phyloP scores from a whole-genome alignment of 495 filamentous ascomycete species.

The Cenococcum geophilum region DNA sequence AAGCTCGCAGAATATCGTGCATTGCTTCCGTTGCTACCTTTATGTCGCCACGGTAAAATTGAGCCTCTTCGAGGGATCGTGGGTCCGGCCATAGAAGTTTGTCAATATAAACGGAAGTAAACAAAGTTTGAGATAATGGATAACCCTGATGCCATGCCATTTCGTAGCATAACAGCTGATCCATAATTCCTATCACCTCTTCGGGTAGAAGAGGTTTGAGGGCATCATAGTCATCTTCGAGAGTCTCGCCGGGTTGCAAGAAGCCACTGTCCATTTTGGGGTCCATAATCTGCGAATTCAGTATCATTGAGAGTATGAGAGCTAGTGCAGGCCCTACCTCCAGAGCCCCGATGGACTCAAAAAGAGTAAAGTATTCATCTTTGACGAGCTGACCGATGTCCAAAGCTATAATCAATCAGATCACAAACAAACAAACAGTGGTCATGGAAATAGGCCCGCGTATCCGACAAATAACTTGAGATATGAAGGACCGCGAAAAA shows the following conservation, averaged over 20 bases:
- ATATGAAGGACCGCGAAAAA: not conserved
- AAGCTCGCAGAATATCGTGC: conserved; percentile 68
- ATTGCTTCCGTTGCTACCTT: conserved; percentile 29
- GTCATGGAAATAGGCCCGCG: too few species aligned
- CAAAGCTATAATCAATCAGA: conserved; percentile 51
- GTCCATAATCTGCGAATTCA: conserved; percentile 76
- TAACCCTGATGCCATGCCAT: conserved; percentile 97
- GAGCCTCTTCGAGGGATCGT: conserved; percentile 58
- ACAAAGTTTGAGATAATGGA: conserved; percentile 87
- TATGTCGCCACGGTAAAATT: conserved; percentile 43
- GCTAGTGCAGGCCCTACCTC: conserved; percentile 57
- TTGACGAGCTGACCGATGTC: conserved; percentile 78
- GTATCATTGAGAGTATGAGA: not conserved
- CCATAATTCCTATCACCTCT: conserved; percentile 88
- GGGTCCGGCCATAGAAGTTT: conserved; percentile 69
- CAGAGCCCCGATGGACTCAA: conserved; percentile 88
- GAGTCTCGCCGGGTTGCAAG: conserved; percentile 63
- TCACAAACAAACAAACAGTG: too few species aligned
- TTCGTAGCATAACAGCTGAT: conserved; percentile 87
- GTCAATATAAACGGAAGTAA: conserved; percentile 92
- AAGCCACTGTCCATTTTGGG: conserved; percentile 96
- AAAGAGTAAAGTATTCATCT: conserved; percentile 88
- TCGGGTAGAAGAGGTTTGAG: conserved; percentile 60
- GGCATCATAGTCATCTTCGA: conserved; percentile 83
- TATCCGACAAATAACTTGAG: not conserved